Conservation (phyloP, 78 protist species). For the Capsaspora owczarzaki region DNA sequence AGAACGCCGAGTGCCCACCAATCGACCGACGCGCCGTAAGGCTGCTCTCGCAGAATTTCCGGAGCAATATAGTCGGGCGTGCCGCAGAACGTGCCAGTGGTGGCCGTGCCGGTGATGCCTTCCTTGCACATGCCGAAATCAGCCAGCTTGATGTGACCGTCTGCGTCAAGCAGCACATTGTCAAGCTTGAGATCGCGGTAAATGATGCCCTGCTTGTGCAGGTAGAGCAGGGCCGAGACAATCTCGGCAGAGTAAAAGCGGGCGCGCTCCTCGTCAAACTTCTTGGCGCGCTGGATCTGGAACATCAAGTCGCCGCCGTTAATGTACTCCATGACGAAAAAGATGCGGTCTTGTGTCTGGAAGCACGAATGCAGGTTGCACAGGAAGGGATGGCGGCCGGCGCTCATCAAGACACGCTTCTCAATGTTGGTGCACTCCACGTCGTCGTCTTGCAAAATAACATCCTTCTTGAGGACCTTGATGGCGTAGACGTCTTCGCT, state of each 20-base stretch:
- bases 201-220: conserved; percentile 33
- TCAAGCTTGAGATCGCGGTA: conserved; percentile 62
- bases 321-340: conserved; percentile 9
- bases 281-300: conserved; percentile 45
- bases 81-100: conserved; percentile 27
- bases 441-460: conserved; percentile 18
- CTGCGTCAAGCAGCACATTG: conserved; percentile 28
- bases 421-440: conserved; percentile 8
- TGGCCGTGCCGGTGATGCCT: too few species aligned
- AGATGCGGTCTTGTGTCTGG: conserved; percentile 42
- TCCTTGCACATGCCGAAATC: conserved; percentile 29
- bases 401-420: background rate
- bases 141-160: conserved; percentile 34
- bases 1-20: conserved; percentile 58
- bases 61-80: conserved; percentile 44
- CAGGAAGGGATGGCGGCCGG: conserved; percentile 52
- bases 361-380: conserved; percentile 62
- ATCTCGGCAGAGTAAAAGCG: conserved; percentile 46
- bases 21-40: conserved; percentile 43
- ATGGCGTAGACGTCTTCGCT: conserved; percentile 32
- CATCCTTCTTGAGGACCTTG: conserved; percentile 53
- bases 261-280: conserved; percentile 13
- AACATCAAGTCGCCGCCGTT: conserved; percentile 10
- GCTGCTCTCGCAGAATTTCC: conserved; percentile 48
- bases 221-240: conserved; percentile 13